Conservation (phyloP, 1,139 yeast species). For the Zygoascus hellenicus region DNA sequence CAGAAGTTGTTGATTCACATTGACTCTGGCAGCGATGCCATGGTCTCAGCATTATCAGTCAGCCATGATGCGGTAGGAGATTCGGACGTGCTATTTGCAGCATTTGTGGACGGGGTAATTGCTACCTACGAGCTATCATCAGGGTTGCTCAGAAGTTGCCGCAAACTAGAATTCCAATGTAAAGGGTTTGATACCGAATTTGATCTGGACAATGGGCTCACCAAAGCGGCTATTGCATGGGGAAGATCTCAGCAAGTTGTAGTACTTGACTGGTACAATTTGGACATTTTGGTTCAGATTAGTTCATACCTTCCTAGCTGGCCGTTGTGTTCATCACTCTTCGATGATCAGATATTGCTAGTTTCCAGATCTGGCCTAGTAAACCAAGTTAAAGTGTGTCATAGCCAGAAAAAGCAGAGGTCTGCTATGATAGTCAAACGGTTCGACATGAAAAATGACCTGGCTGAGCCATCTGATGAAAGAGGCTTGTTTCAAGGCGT, state of each 20-base stretch:
- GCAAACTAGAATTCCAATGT: constrained; percentile 14
- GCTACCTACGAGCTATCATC: constrained; percentile 15
- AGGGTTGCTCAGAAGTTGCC: constrained; percentile 14
- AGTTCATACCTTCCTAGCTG: constrained; percentile 18
- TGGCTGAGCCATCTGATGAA: constrained; percentile 5
- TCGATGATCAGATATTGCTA: constrained; percentile 19
- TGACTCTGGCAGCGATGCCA: background rate
- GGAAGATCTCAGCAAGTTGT: constrained; percentile 22
- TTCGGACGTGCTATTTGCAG: constrained; percentile 11
- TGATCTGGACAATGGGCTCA: constrained; percentile 6
- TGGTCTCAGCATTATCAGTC: background rate
- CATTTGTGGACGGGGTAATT: constrained; percentile 13
- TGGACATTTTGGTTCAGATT: constrained; percentile 16
- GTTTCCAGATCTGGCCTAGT: constrained; percentile 18
- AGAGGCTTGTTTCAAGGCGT: constrained; percentile 16
- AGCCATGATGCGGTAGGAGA: background rate
- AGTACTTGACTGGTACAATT: constrained; percentile 16
- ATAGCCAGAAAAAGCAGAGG: background rate
- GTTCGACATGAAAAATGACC: constrained; percentile 4
- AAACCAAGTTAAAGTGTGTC: constrained; percentile 12
- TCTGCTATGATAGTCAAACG: background rate
- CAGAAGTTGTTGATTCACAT: background rate
- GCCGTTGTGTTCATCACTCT: constrained; percentile 22
- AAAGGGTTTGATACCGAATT: constrained; percentile 17
- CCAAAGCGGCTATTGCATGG: constrained; percentile 19